Percentiles rank a stretch among this genome's conserved stretches.
Evolutionary conservation across 2,329 filamentous ascomycete species (phyloP).

Genomic region (Cladosporium sphaerospermum): DNA sequence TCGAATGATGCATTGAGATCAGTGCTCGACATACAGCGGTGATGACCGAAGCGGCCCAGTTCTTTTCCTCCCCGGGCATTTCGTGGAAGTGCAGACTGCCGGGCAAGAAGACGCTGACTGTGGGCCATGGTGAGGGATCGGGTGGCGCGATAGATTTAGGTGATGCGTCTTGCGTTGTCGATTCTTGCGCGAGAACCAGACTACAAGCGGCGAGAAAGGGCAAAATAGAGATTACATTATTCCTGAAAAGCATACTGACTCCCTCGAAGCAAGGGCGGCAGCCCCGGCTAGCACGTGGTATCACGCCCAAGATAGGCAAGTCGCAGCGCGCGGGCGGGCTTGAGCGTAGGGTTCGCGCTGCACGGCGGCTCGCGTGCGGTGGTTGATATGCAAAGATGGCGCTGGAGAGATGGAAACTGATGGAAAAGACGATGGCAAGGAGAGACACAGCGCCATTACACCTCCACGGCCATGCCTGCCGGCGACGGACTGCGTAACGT

Average conservation of each 20-base stretch:
- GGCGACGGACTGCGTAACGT: no score
- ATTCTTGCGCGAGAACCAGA: neutral
- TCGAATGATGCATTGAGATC: neutral
- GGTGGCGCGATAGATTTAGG: constrained; percentile 4
- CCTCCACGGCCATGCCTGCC: no score
- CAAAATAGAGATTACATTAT: neutral
- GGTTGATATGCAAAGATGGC: no score
- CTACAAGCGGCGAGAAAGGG: neutral
- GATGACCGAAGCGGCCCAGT: constrained; percentile 15
- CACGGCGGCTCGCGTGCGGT: no score
- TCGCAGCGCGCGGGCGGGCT: neutral
- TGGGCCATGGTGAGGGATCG: constrained; percentile 16
- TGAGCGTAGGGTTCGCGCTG: no score
- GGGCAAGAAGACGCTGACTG: constrained; percentile 10
- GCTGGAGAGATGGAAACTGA: no score
- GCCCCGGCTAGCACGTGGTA: neutral
- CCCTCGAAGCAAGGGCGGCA: neutral
- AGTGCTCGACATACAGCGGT: constrained; percentile 16
- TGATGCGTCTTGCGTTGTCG: neutral
- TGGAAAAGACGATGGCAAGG: no score
- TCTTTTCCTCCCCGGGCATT: neutral
- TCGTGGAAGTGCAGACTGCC: constrained; percentile 3
- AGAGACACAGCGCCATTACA: no score
- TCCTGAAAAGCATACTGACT: neutral
- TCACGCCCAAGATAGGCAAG: constrained; percentile 1